phyloP scores from a whole-genome alignment of 1,139 yeast genomes.

The Scheffersomyces titani region DNA sequence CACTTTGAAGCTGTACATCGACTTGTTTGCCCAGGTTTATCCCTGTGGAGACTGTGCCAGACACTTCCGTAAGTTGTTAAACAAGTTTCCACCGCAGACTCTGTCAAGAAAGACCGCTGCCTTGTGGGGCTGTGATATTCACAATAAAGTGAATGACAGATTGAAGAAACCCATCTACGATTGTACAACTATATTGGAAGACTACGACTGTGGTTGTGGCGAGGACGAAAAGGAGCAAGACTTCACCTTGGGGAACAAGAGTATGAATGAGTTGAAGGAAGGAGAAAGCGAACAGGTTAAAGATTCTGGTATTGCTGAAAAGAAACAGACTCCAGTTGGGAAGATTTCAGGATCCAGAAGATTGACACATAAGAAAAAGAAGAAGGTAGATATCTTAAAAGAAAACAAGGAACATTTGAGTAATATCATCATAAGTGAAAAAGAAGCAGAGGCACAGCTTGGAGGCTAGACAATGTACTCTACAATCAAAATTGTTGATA shows the following conservation, averaged over 20 bases:
- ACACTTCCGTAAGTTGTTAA: slow-evolving; percentile 73
- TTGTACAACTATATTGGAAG: slow-evolving; percentile 80
- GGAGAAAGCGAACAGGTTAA: background rate
- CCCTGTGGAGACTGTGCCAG: slow-evolving; percentile 96
- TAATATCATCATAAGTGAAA: slow-evolving; percentile 42
- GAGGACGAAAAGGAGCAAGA: slow-evolving; percentile 57
- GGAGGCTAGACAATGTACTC: slow-evolving; percentile 29
- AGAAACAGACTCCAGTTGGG: background rate
- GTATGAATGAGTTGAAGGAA: slow-evolving; percentile 34
- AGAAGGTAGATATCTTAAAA: slow-evolving; percentile 46
- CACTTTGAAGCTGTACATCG: slow-evolving; percentile 57
- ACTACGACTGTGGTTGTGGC: slow-evolving; percentile 97
- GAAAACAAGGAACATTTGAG: slow-evolving; percentile 43
- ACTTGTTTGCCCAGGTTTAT: slow-evolving; percentile 72
- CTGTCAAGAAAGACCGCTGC: slow-evolving; percentile 80
- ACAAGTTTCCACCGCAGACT: slow-evolving; percentile 82
- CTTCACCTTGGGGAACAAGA: slow-evolving; percentile 37
- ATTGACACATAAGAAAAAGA: background rate
- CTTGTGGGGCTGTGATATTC: slow-evolving; percentile 96
- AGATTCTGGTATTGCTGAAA: background rate
- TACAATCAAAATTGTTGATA: background rate
- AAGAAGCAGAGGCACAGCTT: slow-evolving; percentile 31
- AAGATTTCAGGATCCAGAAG: background rate
- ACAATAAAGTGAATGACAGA: slow-evolving; percentile 77
- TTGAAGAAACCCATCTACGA: slow-evolving; percentile 75